These are phyloP conservation scores for Lachancea thermotolerans DNA, from an alignment of 805 yeast genomes.

Conservation along the genomic window DNA sequence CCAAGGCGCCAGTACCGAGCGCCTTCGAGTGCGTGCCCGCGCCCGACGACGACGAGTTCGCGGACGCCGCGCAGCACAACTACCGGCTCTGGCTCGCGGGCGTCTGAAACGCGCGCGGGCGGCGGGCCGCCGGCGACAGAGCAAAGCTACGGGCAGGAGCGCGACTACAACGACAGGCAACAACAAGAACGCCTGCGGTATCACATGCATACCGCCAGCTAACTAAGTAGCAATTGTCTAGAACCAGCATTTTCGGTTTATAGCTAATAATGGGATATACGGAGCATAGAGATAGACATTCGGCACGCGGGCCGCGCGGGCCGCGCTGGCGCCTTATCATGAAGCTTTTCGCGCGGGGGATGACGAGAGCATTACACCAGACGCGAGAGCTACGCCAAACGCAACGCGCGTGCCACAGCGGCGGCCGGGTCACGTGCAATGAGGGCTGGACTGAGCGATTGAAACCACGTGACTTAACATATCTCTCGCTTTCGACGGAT, in stretches of 20 bases:
- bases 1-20: conserved; percentile 7
- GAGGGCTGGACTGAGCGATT: no score
- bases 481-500: no score
- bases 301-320: no score
- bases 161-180: background rate
- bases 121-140: background rate
- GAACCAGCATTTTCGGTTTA: background rate
- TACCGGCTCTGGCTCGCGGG: conserved; percentile 26
- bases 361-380: no score
- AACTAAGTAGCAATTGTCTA: background rate
- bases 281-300: background rate
- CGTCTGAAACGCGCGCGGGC: conserved; percentile 3
- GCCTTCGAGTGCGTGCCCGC: background rate
- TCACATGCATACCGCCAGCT: background rate
- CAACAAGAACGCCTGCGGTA: background rate
- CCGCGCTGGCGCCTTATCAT: no score
- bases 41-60: conserved; percentile 12
- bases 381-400: no score
- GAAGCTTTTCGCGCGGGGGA: no score
- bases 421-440: no score
- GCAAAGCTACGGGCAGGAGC: background rate
- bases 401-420: no score
- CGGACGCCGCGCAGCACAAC: conserved; percentile 27
- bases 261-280: background rate
- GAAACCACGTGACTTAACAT: no score